Conservation (phyloP, 805 yeast species). For the Scheffersomyces ergatensis region DNA sequence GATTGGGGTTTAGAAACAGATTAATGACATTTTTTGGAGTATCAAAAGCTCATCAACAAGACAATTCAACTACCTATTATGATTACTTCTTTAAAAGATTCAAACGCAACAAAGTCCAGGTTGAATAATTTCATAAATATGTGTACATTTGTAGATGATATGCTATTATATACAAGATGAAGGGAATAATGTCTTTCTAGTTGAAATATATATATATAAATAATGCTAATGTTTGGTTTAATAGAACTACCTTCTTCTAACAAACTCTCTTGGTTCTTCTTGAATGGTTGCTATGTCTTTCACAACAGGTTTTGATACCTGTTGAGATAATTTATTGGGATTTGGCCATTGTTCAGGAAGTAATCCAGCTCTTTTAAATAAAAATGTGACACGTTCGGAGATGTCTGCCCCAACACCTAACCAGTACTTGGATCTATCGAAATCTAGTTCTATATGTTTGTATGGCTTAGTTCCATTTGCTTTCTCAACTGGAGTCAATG, state of each 20-base stretch:
- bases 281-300: slow-evolving; percentile 20
- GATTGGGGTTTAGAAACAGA: not conserved
- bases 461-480: slow-evolving; percentile 56
- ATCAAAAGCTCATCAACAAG: not conserved
- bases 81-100: not conserved
- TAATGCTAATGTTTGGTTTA: no score
- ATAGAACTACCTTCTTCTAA: slow-evolving; percentile 25
- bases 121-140: not conserved
- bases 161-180: slow-evolving; percentile 1
- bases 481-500: slow-evolving; percentile 60
- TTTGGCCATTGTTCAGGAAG: slow-evolving; percentile 59
- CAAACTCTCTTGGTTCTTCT: slow-evolving; percentile 32
- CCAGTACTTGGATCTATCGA: slow-evolving; percentile 92
- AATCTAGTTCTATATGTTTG: slow-evolving; percentile 82
- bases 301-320: slow-evolving; percentile 27
- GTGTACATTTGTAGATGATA: not conserved
- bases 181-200: no score
- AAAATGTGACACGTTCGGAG: slow-evolving; percentile 70
- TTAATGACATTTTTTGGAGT: not conserved
- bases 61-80: not conserved
- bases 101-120: not conserved
- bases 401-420: slow-evolving; percentile 97
- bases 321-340: slow-evolving; percentile 39
- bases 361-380: slow-evolving; percentile 77
- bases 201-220: no score